These are phyloP conservation scores for Xylaria sp. DNA, from an alignment of 2,329 filamentous ascomycete species.

Conservation along the genomic window DNA sequence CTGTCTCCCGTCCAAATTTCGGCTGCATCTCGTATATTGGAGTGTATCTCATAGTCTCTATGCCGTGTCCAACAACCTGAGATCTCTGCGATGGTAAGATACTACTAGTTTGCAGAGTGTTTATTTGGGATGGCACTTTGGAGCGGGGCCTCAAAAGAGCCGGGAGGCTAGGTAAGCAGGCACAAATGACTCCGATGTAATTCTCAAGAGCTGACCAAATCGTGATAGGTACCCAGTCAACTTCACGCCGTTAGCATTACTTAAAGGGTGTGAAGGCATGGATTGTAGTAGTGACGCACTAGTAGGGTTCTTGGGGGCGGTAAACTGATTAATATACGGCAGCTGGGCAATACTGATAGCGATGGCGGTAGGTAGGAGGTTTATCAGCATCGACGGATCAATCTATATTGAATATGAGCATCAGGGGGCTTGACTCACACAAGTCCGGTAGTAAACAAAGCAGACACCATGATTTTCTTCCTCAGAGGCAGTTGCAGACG, in stretches of 20 bases:
- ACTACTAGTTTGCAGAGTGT: background rate
- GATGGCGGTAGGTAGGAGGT: background rate
- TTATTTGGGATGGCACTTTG: too few species aligned
- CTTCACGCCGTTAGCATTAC: slow-evolving; percentile 4
- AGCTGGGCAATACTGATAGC: slow-evolving; percentile 18
- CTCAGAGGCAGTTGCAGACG: slow-evolving; percentile 5
- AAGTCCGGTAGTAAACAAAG: slow-evolving; percentile 19
- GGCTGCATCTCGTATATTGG: background rate
- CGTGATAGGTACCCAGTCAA: slow-evolving; percentile 22
- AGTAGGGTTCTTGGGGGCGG: slow-evolving; percentile 9
- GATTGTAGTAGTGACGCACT: background rate
- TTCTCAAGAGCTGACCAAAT: slow-evolving; percentile 17
- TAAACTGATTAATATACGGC: slow-evolving; percentile 17
- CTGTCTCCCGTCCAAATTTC: background rate
- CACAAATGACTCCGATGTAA: slow-evolving; percentile 21
- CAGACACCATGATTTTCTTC: slow-evolving; percentile 14
- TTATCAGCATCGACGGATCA: background rate
- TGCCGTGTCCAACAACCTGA: background rate
- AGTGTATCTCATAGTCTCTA: background rate
- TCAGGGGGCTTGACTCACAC: background rate
- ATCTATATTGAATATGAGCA: background rate
- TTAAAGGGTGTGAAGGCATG: background rate
- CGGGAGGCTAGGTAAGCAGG: slow-evolving; percentile 19
- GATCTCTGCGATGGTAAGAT: background rate
- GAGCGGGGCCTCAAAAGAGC: slow-evolving; percentile 11